Percentiles rank a stretch among this genome's conserved stretches.
Evolutionary conservation across 2,329 filamentous ascomycete species (phyloP).

Genomic region (Penicillium rolfsii): DNA sequence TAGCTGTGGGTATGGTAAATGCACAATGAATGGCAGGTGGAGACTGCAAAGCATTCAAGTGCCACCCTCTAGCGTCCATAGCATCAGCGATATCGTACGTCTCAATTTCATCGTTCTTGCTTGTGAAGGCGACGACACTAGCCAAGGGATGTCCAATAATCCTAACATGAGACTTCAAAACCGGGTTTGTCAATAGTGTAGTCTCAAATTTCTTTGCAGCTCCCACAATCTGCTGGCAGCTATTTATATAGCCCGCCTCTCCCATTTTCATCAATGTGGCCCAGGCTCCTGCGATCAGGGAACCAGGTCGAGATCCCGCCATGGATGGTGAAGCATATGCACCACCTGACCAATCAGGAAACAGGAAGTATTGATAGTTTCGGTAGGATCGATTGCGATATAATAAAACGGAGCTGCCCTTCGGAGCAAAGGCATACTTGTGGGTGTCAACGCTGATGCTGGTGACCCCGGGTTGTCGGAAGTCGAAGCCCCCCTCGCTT

Average conservation of each 20-base stretch:
- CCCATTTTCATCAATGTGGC: neutral
- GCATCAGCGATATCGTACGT: neutral
- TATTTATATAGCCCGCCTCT: neutral
- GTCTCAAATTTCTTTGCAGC: neutral
- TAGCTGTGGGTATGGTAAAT: neutral
- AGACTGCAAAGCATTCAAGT: neutral
- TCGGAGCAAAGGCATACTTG: neutral
- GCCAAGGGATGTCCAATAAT: neutral
- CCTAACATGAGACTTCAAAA: neutral
- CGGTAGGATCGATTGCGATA: neutral
- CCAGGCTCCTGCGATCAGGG: neutral
- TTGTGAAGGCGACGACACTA: neutral
- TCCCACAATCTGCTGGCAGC: neutral
- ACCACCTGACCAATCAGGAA: neutral
- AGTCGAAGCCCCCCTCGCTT: neutral
- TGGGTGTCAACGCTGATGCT: neutral
- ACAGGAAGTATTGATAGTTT: neutral
- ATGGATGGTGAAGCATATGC: neutral
- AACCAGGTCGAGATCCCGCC: neutral
- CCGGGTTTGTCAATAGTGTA: neutral
- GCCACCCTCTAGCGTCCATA: neutral
- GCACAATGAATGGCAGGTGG: neutral
- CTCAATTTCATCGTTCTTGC: neutral
- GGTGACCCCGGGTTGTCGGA: neutral
- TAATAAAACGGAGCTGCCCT: neutral